These are phyloP conservation scores for Fusarium sp. DNA, from an alignment of 2,329 filamentous ascomycete species.

Conservation along the genomic window DNA sequence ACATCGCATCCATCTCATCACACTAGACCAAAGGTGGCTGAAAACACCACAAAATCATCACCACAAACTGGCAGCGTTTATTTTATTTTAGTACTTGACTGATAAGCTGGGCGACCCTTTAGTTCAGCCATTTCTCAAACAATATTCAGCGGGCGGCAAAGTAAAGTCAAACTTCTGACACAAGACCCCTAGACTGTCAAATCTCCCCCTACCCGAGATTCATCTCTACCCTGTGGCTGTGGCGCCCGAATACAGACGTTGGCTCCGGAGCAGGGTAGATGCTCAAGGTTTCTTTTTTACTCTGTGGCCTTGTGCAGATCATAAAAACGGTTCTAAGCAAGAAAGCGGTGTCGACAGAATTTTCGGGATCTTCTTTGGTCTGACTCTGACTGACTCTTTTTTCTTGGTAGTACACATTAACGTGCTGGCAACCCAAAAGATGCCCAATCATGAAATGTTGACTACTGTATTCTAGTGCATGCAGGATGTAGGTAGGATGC, in stretches of 20 bases:
- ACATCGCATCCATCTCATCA: background rate
- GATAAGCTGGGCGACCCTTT: slow-evolving; percentile 12
- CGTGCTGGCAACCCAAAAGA: slow-evolving; percentile 9
- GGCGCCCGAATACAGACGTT: background rate
- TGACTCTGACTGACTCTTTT: background rate
- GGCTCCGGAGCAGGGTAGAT: slow-evolving; percentile 12
- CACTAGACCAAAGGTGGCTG: slow-evolving; percentile 8
- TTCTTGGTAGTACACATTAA: background rate
- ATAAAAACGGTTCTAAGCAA: slow-evolving; percentile 14
- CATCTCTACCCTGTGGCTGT: slow-evolving; percentile 19
- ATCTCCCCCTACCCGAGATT: slow-evolving; percentile 24
- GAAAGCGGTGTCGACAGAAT: slow-evolving; percentile 41
- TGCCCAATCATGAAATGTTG: slow-evolving; percentile 27
- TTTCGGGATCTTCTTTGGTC: slow-evolving; percentile 23
- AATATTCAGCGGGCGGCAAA: slow-evolving; percentile 23
- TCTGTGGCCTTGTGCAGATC: slow-evolving; percentile 33
- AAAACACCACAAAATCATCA: slow-evolving; percentile 31
- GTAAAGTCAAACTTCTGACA: slow-evolving; percentile 16
- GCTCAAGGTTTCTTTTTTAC: slow-evolving; percentile 24
- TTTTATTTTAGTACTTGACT: background rate
- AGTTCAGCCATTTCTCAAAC: slow-evolving; percentile 17
- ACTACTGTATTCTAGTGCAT: background rate
- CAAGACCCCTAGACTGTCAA: slow-evolving; percentile 32
- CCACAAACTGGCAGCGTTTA: background rate
- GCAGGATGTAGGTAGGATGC: slow-evolving; percentile 25